Base-by-base conservation (phyloP, 371 early-diverging fungal species). In the Apophysomyces ossiformis region DNA sequence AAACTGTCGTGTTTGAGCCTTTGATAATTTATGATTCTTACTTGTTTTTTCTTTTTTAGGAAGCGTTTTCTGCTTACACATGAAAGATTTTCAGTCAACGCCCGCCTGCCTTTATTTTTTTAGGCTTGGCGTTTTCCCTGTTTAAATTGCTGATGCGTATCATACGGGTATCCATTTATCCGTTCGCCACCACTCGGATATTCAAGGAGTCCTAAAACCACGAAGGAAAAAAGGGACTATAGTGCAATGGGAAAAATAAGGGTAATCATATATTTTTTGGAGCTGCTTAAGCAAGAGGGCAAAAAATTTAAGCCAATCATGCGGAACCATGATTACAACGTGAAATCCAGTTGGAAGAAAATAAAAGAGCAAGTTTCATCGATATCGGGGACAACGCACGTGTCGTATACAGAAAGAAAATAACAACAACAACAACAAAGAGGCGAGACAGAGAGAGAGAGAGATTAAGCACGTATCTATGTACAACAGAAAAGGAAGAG, bases 381-480 rank as follows among this genome's bases (percentile, higher is more conserved):
- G 54, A 9, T 50, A 50, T 50, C 21, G 21, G 7, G 46, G 32
- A 26, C 6, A 21, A 21, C 8, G 11, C 54, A 50, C 54, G 54
- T 50, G 54, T 50, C 21, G 21, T 50, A 50, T 50, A 50, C 54
- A 64, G 41, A 37, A 64, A 63, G 32, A 64, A 45, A 26, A 26
- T 57, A 39, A 60, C 16, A 60, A 44, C 6, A 6, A 44, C 6
- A 6, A 12, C 16, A 18, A 43, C 18, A 9, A 50, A 9, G 9
- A 18, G 21, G 54, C 2, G 21, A 18, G 21, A 26, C 9, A 50
- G 18, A 47, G 1, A 47, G n/a, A 15, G 15, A 18, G 16, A 50
- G 11, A 50, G 21, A 21, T 9, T 50, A 50, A n/a, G 9, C 16
- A 21, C 5, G 54, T 50, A 50, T 50, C 54, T 50, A 50, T 50